A percentile compares a stretch with the other conserved stretches of the same genome.
These are phyloP conservation scores for Zygosaccharomyces bailii DNA, from an alignment of 805 yeast species.

Conservation along the genomic window DNA sequence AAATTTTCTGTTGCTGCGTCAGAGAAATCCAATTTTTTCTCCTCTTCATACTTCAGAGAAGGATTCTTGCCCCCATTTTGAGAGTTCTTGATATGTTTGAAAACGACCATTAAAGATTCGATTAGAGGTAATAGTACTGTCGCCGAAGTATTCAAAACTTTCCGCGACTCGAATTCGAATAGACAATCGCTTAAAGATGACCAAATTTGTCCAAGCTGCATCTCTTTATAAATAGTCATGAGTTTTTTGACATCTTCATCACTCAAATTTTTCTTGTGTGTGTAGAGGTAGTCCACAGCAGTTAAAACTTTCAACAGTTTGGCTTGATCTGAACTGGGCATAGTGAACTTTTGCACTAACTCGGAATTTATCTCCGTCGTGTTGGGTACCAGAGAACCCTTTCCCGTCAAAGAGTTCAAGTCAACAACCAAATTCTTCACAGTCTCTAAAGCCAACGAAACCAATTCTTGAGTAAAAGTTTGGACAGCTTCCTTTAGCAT, in stretches of 20 bases:
- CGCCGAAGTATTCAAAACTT: slow-evolving; percentile 59
- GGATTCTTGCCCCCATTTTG: slow-evolving; percentile 49
- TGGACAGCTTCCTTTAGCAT: slow-evolving; percentile 56
- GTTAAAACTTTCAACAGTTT: slow-evolving; percentile 81
- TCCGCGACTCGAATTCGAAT: slow-evolving; percentile 52
- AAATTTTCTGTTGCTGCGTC: slow-evolving; percentile 72
- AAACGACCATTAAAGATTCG: slow-evolving; percentile 94
- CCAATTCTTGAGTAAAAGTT: slow-evolving; percentile 64
- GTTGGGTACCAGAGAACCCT: slow-evolving; percentile 39
- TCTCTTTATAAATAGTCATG: slow-evolving; percentile 57
- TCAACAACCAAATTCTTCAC: slow-evolving; percentile 56
- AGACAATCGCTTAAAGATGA: slow-evolving; percentile 74
- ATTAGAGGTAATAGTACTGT: slow-evolving; percentile 80
- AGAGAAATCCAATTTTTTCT: slow-evolving; percentile 59
- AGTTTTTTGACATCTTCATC: slow-evolving; percentile 43
- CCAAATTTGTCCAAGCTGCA: slow-evolving; percentile 81
- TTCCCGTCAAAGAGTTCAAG: slow-evolving; percentile 46
- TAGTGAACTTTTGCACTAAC: slow-evolving; percentile 63
- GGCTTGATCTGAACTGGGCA: slow-evolving; percentile 82
- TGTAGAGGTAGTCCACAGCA: slow-evolving; percentile 79
- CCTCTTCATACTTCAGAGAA: slow-evolving; percentile 52
- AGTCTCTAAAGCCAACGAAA: slow-evolving; percentile 57
- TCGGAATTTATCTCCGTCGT: slow-evolving; percentile 51
- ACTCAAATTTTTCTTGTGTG: slow-evolving; percentile 32
- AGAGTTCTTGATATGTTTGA: slow-evolving; percentile 69